A percentile compares a stretch with the other conserved stretches of the same genome.
phyloP scores from a whole-genome alignment of 2,329 filamentous ascomycete species.

The Aschersonia sp. region DNA sequence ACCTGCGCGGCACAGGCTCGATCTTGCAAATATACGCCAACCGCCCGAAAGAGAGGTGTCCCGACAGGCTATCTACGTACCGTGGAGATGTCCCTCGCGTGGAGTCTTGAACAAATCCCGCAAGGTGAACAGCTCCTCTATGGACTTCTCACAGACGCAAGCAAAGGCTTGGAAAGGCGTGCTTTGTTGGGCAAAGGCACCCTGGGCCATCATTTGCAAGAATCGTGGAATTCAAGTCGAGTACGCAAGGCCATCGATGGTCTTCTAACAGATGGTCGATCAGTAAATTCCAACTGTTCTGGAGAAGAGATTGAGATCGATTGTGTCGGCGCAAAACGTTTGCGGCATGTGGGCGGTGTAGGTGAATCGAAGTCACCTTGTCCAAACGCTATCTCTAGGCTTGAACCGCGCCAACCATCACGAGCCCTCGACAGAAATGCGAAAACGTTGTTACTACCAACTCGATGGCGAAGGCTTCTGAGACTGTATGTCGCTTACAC shows the following conservation, averaged over 20 bases:
- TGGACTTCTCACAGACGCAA: slow-evolving; percentile 32
- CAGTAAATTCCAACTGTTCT: slow-evolving; percentile 17
- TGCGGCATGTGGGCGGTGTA: too few species aligned
- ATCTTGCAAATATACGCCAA: slow-evolving; percentile 56
- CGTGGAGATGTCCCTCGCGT: slow-evolving; percentile 53
- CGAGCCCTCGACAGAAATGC: not conserved
- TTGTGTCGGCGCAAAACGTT: slow-evolving; percentile 6
- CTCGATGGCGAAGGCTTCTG: slow-evolving; percentile 44
- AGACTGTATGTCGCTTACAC: slow-evolving; percentile 65
- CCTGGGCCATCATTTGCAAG: slow-evolving; percentile 41
- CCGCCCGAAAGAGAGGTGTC: slow-evolving; percentile 62
- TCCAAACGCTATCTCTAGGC: too few species aligned
- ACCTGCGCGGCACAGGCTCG: slow-evolving; percentile 51
- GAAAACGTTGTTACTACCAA: slow-evolving; percentile 24
- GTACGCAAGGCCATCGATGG: slow-evolving; percentile 49
- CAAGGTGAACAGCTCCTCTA: slow-evolving; percentile 44
- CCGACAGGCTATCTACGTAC: slow-evolving; percentile 70
- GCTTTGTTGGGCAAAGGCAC: slow-evolving; percentile 37
- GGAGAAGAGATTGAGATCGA: slow-evolving; percentile 18
- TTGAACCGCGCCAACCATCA: too few species aligned
- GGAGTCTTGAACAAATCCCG: slow-evolving; percentile 48
- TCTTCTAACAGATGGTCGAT: slow-evolving; percentile 32
- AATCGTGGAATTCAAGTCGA: slow-evolving; percentile 46
- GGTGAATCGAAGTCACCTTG: too few species aligned
- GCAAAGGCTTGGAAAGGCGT: slow-evolving; percentile 22